phyloP scores from a whole-genome alignment of 495 filamentous ascomycete species.

The Amorphotheca resinae region DNA sequence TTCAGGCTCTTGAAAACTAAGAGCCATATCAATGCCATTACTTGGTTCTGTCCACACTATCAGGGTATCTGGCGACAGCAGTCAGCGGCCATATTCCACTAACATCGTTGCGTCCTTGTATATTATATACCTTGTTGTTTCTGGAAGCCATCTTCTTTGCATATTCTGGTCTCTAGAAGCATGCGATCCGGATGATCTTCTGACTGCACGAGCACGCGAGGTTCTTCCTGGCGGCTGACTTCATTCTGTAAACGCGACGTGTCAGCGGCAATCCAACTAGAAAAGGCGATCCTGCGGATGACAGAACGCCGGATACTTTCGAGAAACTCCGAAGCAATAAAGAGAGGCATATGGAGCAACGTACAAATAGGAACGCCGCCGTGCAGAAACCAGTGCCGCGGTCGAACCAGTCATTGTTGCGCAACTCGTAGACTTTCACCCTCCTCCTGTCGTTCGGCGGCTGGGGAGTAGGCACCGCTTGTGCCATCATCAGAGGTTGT shows the following conservation, averaged over 20 bases:
- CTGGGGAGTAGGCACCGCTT: slow-evolving; percentile 68
- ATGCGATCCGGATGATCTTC: slow-evolving; percentile 79
- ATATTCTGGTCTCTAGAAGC: slow-evolving; percentile 78
- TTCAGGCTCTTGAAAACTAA: slow-evolving; percentile 96
- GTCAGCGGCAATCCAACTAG: slow-evolving; percentile 14
- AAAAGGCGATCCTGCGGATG: neutral
- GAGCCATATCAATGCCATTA: slow-evolving; percentile 85
- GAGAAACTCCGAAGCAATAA: neutral
- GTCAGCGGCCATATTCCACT: slow-evolving; percentile 45
- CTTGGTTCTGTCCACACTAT: slow-evolving; percentile 91
- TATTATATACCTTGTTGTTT: slow-evolving; percentile 77
- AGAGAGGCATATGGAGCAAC: slow-evolving; percentile 21
- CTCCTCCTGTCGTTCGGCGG: slow-evolving; percentile 79
- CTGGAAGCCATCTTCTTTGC: slow-evolving; percentile 92
- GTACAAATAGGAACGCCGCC: slow-evolving; percentile 60
- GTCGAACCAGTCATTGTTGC: slow-evolving; percentile 98
- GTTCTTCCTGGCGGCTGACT: slow-evolving; percentile 46
- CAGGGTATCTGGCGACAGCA: slow-evolving; percentile 94
- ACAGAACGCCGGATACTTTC: too few relatives aligned
- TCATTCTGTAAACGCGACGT: slow-evolving; percentile 17
- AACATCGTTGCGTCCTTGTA: slow-evolving; percentile 58
- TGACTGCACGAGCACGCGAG: slow-evolving; percentile 80
- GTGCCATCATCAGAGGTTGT: slow-evolving; percentile 62
- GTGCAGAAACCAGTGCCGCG: slow-evolving; percentile 92
- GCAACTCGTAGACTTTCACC: slow-evolving; percentile 98